phyloP scores from a whole-genome alignment of 1,284 basidiomycete genomes.

The Schizopora paradoxa region DNA sequence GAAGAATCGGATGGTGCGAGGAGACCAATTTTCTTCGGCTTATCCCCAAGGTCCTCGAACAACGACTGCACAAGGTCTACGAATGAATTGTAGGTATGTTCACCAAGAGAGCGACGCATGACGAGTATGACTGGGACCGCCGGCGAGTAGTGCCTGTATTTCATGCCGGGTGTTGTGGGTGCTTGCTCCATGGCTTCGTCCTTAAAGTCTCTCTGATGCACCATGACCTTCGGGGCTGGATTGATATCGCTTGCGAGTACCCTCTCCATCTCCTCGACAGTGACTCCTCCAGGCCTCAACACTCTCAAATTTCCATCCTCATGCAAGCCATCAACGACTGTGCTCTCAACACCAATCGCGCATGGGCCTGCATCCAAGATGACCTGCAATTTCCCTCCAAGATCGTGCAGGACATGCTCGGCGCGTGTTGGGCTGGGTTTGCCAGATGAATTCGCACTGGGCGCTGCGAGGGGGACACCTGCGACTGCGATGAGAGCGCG shows the following conservation, averaged over 20 bases:
- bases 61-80: slow-evolving; percentile 27
- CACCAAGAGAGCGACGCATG: slow-evolving; percentile 42
- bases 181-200: slow-evolving; percentile 62
- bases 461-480: slow-evolving; percentile 83
- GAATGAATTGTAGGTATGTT: slow-evolving; percentile 26
- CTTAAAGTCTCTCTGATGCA: slow-evolving; percentile 69
- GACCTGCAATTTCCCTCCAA: slow-evolving; percentile 67
- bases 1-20: slow-evolving; percentile 64
- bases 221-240: slow-evolving; percentile 56
- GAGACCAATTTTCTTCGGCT: slow-evolving; percentile 51
- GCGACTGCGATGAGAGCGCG: slow-evolving; percentile 80
- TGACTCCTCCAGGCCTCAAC: slow-evolving; percentile 88
- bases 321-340: slow-evolving; percentile 85
- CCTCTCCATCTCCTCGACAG: slow-evolving; percentile 79
- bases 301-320: slow-evolving; percentile 74
- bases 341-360: slow-evolving; percentile 90
- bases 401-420: slow-evolving; percentile 78
- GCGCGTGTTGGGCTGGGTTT: slow-evolving; percentile 94
- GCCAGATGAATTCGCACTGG: slow-evolving; percentile 93
- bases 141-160: slow-evolving; percentile 97
- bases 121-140: slow-evolving; percentile 78
- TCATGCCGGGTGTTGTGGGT: slow-evolving; percentile 99
- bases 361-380: slow-evolving; percentile 94
- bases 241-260: slow-evolving; percentile 38
- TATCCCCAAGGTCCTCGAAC: slow-evolving; percentile 34